Evolutionary conservation across 2,329 filamentous ascomycete species (phyloP), one percentile per base, ranked within the genome.

Genomic region (Epichloe scottii): DNA sequence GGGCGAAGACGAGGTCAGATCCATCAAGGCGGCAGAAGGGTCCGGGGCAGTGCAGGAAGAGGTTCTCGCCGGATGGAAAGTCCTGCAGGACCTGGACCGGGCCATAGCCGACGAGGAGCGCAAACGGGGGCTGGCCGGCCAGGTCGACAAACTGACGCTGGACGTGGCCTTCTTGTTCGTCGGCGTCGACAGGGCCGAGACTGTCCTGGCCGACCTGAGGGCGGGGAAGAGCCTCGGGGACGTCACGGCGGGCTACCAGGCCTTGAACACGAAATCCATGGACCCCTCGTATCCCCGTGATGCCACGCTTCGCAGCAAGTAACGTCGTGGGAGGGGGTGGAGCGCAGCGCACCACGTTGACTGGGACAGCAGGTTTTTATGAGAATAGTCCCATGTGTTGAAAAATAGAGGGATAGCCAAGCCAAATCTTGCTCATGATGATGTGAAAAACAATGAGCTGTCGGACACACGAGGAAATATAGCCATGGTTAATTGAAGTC

Each of bases 1-100:
- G 59, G 81, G 78, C 1, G 73, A 75, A 54, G 65, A 72, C 4
- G 75, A 79, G 45, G 48, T 69, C 3, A 50, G 59, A 0, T 57
- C 53, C 0, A 56, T 78, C 0, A 59, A 65, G 54, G 61, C 67
- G 8, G 61, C 66, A 17, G 65, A 63, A 55, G 56, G 58, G 37
- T 58, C 26, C 26, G 8, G 59, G 44, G 49, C 50, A 26, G 4
- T 61, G 19, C 19, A 57, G 44, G 58, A 59, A 53, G 58, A 66
- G 53, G 55, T 58, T 0, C 50, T 63, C 15, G 62, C 63, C 15
- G 63, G 63, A 23, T 68, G 63, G 56, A 62, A 66, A 39, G 60
- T 65, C 38, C 56, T 67, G 52, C 54, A 59, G 23, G 60, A 66
- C 23, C 60, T 71, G 12, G 50, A 55, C 60, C 41, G 63, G 60